Evolutionary conservation across 345 rosid genomes (phyloP).

Genomic region (Citrus glauca): DNA sequence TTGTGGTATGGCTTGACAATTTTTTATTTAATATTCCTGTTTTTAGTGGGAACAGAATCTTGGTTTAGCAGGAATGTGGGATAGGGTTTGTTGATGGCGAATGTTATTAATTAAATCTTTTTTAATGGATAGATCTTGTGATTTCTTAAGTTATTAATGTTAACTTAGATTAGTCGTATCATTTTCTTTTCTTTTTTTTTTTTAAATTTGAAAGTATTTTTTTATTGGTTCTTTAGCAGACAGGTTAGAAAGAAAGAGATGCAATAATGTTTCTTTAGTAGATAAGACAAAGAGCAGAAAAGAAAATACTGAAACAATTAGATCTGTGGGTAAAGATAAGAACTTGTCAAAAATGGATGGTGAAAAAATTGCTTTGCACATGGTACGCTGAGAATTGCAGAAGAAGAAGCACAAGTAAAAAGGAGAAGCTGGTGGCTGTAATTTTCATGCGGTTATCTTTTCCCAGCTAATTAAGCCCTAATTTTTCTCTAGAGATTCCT

Average conservation of each 20-base stretch:
- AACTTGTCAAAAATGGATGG: background rate
- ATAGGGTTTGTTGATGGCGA: background rate
- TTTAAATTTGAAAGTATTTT: background rate
- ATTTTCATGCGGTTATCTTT: background rate
- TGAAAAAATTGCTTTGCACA: background rate
- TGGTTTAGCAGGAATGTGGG: background rate
- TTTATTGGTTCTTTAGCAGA: slow-evolving; percentile 4
- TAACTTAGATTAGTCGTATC: background rate
- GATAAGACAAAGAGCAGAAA: background rate
- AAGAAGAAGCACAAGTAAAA: background rate
- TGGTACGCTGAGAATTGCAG: background rate
- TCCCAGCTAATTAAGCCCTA: background rate
- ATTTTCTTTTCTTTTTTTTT: background rate
- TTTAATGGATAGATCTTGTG: background rate
- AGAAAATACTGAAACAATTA: background rate
- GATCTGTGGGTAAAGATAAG: background rate
- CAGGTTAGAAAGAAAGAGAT: slow-evolving; percentile 26
- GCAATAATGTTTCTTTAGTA: background rate
- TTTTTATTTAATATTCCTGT: background rate
- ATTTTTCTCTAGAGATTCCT: background rate
- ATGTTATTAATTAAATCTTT: background rate
- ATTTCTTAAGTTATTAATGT: background rate
- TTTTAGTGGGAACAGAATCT: slow-evolving; percentile 1
- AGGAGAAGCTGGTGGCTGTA: background rate
- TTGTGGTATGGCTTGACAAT: background rate